A percentile compares a stretch with the other conserved stretches of the same genome.
Conservation (phyloP, 768 basidiomycete species). For the Lactarius vividus region DNA sequence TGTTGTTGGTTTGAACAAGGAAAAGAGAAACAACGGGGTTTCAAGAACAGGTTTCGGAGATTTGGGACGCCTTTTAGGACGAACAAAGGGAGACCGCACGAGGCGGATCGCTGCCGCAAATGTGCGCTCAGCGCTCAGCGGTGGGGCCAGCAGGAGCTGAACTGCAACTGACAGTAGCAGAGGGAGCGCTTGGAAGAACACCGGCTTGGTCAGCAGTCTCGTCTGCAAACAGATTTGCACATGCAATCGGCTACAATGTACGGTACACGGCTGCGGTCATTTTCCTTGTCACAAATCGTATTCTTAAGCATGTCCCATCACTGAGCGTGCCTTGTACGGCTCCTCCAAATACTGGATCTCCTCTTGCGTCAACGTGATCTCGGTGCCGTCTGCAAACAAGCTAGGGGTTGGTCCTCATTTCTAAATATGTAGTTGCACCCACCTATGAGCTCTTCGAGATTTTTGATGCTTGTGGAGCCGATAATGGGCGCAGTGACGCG, state of each 20-base stretch:
- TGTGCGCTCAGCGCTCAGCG: conserved; percentile 4
- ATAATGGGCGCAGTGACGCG: conserved; percentile 18
- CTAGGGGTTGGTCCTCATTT: neutral
- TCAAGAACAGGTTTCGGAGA: neutral
- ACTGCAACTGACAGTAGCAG: neutral
- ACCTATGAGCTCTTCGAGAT: conserved; percentile 26
- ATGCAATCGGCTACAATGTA: neutral
- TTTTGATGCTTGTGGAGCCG: conserved; percentile 22
- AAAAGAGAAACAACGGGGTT: neutral
- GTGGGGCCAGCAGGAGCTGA: neutral
- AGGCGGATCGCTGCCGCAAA: neutral
- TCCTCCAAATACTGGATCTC: conserved; percentile 24
- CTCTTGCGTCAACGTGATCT: conserved; percentile 18
- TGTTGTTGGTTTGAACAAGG: neutral
- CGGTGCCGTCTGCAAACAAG: conserved; percentile 9
- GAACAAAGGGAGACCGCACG: neutral
- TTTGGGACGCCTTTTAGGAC: neutral
- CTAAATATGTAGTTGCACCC: neutral
- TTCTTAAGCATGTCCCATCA: conserved; percentile 9
- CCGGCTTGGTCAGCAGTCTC: neutral
- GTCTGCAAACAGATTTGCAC: neutral
- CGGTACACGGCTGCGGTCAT: neutral
- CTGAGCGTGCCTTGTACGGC: conserved; percentile 24
- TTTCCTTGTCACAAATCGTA: neutral
- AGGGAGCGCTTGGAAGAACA: neutral